Evolutionary conservation across 768 basidiomycete species (phyloP).

Genomic region (Rhizopogon sp.): DNA sequence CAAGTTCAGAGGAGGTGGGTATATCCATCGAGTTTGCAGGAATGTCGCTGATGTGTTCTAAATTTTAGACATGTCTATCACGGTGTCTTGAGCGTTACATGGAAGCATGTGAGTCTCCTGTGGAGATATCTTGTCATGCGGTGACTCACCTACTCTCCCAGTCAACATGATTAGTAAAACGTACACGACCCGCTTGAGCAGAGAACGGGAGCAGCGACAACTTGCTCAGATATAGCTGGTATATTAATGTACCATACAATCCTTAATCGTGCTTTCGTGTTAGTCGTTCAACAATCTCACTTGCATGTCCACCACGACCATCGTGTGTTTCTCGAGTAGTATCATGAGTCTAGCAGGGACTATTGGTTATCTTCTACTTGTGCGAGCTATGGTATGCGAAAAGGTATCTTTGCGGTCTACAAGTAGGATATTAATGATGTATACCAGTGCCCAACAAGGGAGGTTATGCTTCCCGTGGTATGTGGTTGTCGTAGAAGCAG

Average conservation of each 20-base stretch:
- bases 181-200: conserved; percentile 55
- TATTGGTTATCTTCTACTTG: background rate
- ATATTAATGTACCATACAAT: background rate
- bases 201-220: conserved; percentile 35
- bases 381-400: background rate
- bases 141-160: conserved; percentile 20
- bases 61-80: conserved; percentile 60
- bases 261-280: background rate
- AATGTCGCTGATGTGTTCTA: background rate
- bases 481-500: background rate
- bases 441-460: background rate
- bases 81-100: conserved; percentile 79
- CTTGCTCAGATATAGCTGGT: background rate
- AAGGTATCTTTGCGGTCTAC: background rate
- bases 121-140: conserved; percentile 9
- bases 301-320: background rate
- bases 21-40: background rate
- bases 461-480: background rate
- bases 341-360: background rate
- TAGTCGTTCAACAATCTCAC: background rate
- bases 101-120: conserved; percentile 64
- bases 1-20: conserved; percentile 66
- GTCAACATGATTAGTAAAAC: conserved; percentile 75
- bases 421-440: background rate
- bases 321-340: background rate